These are phyloP conservation scores for Amoeboradix gromovi DNA, from an alignment of 371 early-diverging fungal genomes.

Conservation along the genomic window DNA sequence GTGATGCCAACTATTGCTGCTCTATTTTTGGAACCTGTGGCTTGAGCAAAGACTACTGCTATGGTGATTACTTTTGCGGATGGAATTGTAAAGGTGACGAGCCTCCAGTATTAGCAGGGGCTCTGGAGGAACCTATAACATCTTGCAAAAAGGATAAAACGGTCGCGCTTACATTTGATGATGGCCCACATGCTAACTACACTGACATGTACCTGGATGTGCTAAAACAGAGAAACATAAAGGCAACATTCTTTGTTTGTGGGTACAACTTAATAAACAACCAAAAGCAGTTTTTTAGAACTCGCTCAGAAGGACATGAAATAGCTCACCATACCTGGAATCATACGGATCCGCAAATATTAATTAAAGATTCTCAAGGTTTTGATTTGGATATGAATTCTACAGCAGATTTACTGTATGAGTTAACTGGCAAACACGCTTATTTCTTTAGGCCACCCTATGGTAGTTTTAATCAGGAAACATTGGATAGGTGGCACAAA, in stretches of 20 bases:
- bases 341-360: conserved; percentile 10
- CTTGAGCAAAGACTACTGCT: too few species aligned
- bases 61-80: too few species aligned
- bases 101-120: too few species aligned
- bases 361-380: not conserved
- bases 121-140: too few species aligned
- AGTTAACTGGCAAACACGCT: not conserved
- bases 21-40: too few species aligned
- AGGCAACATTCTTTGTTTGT: conserved; percentile 27
- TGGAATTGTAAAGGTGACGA: too few species aligned
- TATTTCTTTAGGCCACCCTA: not conserved
- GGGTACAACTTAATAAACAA: conserved; percentile 15
- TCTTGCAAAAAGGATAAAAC: too few species aligned
- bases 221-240: conserved; percentile 12
- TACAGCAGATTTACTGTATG: too few species aligned
- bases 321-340: conserved; percentile 20
- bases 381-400: not conserved
- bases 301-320: conserved; percentile 9
- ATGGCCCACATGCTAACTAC: conserved; percentile 8
- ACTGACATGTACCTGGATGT: conserved; percentile 9
- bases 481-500: too few species aligned
- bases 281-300: not conserved
- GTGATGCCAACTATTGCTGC: not conserved
- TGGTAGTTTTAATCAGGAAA: not conserved
- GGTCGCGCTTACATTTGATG: conserved; percentile 27